Conservation (phyloP, 768 basidiomycete species). For the Russula vinacea region DNA sequence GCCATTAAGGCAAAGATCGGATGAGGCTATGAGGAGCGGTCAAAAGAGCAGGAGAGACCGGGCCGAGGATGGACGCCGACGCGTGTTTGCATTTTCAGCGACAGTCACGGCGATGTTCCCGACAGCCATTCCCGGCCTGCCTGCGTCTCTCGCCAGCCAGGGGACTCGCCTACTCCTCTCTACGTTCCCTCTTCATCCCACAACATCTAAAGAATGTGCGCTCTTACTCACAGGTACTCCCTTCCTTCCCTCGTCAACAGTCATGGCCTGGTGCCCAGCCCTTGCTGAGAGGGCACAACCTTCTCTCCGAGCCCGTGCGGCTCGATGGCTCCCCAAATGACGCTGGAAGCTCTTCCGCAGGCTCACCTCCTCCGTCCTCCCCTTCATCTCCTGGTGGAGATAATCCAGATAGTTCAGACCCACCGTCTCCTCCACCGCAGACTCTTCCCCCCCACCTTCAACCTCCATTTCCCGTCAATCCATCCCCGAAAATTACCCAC, state of each 20-base stretch:
- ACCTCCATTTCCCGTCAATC: constrained; percentile 78
- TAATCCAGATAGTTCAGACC: constrained; percentile 39
- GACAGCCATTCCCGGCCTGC: background rate
- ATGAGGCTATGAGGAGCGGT: too few species aligned
- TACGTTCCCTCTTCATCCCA: constrained; percentile 2
- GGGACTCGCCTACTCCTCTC: background rate
- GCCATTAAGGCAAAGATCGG: background rate
- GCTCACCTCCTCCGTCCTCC: constrained; percentile 41
- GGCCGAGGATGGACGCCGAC: background rate
- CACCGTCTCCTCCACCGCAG: constrained; percentile 41
- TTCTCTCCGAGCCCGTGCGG: constrained; percentile 13
- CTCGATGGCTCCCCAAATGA: constrained; percentile 20
- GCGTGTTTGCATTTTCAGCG: background rate
- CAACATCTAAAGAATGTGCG: background rate
- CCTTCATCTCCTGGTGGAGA: constrained; percentile 43
- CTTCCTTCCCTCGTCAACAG: background rate
- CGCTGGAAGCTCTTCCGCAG: constrained; percentile 33
- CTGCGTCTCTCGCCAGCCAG: background rate
- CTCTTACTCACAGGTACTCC: constrained; percentile 6
- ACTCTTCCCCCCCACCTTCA: constrained; percentile 37
- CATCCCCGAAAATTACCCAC: constrained; percentile 88
- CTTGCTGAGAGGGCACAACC: background rate
- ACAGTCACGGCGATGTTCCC: constrained; percentile 4
- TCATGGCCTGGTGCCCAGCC: background rate
- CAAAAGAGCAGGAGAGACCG: background rate